Conservation (phyloP, 2,329 filamentous ascomycete genomes). For the Tolypocladium album region DNA sequence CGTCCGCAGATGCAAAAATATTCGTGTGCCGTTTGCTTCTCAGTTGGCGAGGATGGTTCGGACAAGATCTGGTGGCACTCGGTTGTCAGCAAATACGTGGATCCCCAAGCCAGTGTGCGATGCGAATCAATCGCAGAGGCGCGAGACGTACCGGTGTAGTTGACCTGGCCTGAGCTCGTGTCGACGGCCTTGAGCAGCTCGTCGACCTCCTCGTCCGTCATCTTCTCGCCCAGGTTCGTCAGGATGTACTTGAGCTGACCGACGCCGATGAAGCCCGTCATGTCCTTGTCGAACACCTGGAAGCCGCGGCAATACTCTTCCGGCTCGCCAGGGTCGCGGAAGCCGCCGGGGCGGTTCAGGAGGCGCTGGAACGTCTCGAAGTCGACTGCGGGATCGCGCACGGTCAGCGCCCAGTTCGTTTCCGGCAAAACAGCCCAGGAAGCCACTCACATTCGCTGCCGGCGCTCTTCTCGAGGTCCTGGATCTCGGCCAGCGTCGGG, state of each 20-base stretch:
- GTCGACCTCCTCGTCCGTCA: slow-evolving; percentile 97
- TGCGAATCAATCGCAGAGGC: neutral
- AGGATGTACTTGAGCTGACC: slow-evolving; percentile 97
- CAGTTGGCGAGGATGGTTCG: slow-evolving; percentile 81
- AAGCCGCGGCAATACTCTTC: slow-evolving; percentile 98
- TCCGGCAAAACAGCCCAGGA: neutral
- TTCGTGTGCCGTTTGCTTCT: slow-evolving; percentile 1
- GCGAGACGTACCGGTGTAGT: slow-evolving; percentile 70
- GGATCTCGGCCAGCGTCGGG: slow-evolving; percentile 86
- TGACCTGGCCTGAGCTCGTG: slow-evolving; percentile 90
- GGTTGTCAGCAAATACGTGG: slow-evolving; percentile 2
- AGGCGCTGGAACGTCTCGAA: slow-evolving; percentile 96
- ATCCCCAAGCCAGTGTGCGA: neutral
- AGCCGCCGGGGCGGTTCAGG: slow-evolving; percentile 93
- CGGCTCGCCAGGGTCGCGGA: slow-evolving; percentile 94
- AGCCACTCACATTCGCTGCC: slow-evolving; percentile 78
- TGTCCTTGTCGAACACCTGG: slow-evolving; percentile 98
- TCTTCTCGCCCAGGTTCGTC: slow-evolving; percentile 97
- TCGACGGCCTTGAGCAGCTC: slow-evolving; percentile 98
- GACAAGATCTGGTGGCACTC: slow-evolving; percentile 54
- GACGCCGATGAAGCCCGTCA: slow-evolving; percentile 95
- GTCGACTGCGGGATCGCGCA: slow-evolving; percentile 54
- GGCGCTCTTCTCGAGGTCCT: slow-evolving; percentile 81
- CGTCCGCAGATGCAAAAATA: slow-evolving; percentile 21
- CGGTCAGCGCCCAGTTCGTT: neutral